phyloP scores from a whole-genome alignment of 768 basidiomycete genomes.

The Agaricus bisporus region DNA sequence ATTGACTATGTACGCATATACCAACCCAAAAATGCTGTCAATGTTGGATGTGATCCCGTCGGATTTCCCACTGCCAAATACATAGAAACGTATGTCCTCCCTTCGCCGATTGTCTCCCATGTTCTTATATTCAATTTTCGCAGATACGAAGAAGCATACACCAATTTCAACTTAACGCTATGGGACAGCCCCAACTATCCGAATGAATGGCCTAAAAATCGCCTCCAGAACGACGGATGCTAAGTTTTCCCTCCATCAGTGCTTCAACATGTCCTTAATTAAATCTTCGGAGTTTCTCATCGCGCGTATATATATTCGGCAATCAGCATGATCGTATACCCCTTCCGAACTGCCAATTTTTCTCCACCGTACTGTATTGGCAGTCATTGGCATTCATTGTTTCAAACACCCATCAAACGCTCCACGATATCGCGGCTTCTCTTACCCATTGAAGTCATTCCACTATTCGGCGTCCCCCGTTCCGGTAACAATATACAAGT shows the following conservation, averaged over 20 bases:
- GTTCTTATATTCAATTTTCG: neutral
- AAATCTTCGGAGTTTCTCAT: slow-evolving; percentile 1
- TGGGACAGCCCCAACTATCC: slow-evolving; percentile 27
- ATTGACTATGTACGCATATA: slow-evolving; percentile 84
- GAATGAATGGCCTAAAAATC: slow-evolving; percentile 35
- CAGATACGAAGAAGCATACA: slow-evolving; percentile 34
- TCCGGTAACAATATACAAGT: neutral
- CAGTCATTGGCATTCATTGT: neutral
- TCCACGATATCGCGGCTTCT: neutral
- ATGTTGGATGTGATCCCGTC: slow-evolving; percentile 65
- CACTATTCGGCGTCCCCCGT: neutral
- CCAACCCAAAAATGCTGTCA: slow-evolving; percentile 40
- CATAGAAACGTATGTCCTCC: slow-evolving; percentile 53
- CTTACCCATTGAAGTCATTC: neutral
- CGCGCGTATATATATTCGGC: neutral
- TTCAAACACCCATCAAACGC: neutral
- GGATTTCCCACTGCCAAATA: slow-evolving; percentile 72
- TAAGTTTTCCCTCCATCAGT: neutral
- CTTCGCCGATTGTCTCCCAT: neutral
- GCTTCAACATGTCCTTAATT: neutral
- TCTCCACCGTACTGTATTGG: neutral
- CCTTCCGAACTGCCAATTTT: neutral
- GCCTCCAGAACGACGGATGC: slow-evolving; percentile 15
- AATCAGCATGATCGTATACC: neutral
- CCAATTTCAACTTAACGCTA: slow-evolving; percentile 35